Percentiles rank a stretch among this genome's conserved stretches.
These are phyloP conservation scores for Rosa chinensis DNA, from an alignment of 306 rosid species.

Conservation along the genomic window DNA sequence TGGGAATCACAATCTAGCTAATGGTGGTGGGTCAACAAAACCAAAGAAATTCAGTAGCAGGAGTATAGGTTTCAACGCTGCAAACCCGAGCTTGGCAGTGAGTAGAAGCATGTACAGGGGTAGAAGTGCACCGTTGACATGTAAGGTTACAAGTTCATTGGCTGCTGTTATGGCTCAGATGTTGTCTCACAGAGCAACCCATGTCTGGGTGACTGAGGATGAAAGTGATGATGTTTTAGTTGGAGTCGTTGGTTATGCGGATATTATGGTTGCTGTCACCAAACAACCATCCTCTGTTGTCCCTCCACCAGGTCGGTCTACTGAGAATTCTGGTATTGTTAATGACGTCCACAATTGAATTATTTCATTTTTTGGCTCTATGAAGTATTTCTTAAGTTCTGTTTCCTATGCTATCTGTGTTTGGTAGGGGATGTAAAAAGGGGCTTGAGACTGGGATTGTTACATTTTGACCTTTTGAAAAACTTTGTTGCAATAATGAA, in stretches of 20 bases:
- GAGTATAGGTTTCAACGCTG: slow-evolving; percentile 72
- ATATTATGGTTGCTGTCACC: slow-evolving; percentile 82
- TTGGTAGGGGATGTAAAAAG: not conserved
- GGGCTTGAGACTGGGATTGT: not conserved
- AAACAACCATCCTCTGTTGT: slow-evolving; percentile 48
- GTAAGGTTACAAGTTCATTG: slow-evolving; percentile 85
- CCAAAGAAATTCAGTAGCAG: slow-evolving; percentile 74
- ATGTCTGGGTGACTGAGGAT: slow-evolving; percentile 86
- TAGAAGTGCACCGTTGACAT: slow-evolving; percentile 86
- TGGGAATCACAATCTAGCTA: slow-evolving; percentile 37
- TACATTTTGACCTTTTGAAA: not conserved
- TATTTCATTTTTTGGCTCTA: not conserved
- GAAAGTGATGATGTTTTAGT: slow-evolving; percentile 72
- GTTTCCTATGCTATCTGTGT: slow-evolving; percentile 5
- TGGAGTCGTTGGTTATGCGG: slow-evolving; percentile 86
- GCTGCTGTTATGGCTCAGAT: slow-evolving; percentile 99
- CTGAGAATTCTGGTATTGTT: slow-evolving; percentile 39
- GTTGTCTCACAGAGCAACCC: slow-evolving; percentile 94
- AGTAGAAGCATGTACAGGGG: slow-evolving; percentile 90
- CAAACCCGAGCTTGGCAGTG: slow-evolving; percentile 52
- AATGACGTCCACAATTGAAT: slow-evolving; percentile 53
- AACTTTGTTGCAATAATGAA: slow-evolving; percentile 14
- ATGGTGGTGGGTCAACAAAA: slow-evolving; percentile 46
- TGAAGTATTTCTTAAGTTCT: not conserved
- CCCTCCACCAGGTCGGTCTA: slow-evolving; percentile 42